phyloP scores from a whole-genome alignment of 495 filamentous ascomycete species.

The Neurospora sp. region DNA sequence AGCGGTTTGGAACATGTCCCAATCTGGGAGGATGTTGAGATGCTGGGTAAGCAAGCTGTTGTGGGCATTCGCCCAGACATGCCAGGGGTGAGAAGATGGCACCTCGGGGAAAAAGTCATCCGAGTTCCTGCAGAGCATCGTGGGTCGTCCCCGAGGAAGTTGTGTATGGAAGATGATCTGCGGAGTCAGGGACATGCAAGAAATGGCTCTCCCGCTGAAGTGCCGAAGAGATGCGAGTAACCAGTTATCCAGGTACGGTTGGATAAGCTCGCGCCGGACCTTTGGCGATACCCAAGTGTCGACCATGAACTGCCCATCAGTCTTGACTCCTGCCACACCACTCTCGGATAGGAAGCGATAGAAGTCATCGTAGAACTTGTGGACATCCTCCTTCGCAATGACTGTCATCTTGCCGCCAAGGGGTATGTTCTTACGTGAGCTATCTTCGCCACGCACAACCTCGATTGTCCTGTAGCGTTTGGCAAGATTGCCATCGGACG shows the following conservation, averaged over 20 bases:
- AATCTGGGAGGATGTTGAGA: constrained; percentile 59
- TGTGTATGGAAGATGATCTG: constrained; percentile 78
- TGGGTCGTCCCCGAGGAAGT: constrained; percentile 59
- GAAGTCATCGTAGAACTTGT: constrained; percentile 80
- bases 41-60: constrained; percentile 71
- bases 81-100: constrained; percentile 75
- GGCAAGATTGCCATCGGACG: constrained; percentile 59
- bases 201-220: constrained; percentile 69
- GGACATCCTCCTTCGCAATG: constrained; percentile 60
- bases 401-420: constrained; percentile 59
- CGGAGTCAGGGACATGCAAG: constrained; percentile 85
- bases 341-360: constrained; percentile 62
- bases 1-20: constrained; percentile 97
- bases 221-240: constrained; percentile 61
- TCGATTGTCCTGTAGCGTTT: constrained; percentile 67
- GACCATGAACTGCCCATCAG: constrained; percentile 80
- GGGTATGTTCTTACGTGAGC: constrained; percentile 40
- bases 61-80: constrained; percentile 88
- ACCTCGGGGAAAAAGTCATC: constrained; percentile 90
- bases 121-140: constrained; percentile 69
- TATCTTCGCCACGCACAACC: constrained; percentile 42
- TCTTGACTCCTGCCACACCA: constrained; percentile 78
- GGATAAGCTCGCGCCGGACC: constrained; percentile 56
- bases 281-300: constrained; percentile 61
- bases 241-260: constrained; percentile 81